A percentile compares a stretch with the other conserved stretches of the same genome.
These are phyloP conservation scores for Steccherinum ochraceum DNA, from an alignment of 768 basidiomycete genomes.

Conservation along the genomic window DNA sequence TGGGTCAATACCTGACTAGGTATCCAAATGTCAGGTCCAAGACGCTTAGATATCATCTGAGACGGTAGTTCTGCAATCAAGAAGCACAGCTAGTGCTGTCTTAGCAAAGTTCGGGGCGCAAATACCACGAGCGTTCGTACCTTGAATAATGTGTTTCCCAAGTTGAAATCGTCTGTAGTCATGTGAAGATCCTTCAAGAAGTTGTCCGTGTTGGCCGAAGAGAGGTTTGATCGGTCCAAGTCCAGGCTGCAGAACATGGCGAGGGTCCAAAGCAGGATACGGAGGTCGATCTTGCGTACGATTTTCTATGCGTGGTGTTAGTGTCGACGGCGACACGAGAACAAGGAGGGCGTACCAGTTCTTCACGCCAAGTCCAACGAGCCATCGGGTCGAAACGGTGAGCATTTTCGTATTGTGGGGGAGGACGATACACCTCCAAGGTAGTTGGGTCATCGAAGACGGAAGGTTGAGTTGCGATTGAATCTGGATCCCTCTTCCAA, in stretches of 20 bases:
- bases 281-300: conserved; percentile 53
- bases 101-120: too few species aligned
- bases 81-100: conserved; percentile 24
- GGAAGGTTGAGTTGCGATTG: conserved; percentile 54
- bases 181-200: conserved; percentile 55
- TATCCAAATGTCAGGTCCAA: conserved; percentile 66
- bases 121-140: too few species aligned
- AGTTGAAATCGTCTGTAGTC: conserved; percentile 58
- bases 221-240: conserved; percentile 54
- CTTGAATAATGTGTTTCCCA: conserved; percentile 57
- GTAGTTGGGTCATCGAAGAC: conserved; percentile 55
- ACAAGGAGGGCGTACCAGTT: conserved; percentile 33
- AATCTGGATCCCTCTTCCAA: conserved; percentile 35
- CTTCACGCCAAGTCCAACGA: conserved; percentile 69
- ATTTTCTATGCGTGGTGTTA: conserved; percentile 27
- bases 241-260: conserved; percentile 61
- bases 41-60: conserved; percentile 58
- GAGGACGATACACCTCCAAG: conserved; percentile 46
- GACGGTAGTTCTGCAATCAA: conserved; percentile 57
- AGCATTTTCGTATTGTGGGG: conserved; percentile 49
- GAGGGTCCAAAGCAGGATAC: conserved; percentile 55
- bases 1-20: conserved; percentile 51
- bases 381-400: conserved; percentile 60
- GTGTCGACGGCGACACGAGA: not conserved
- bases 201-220: conserved; percentile 66